Conservation (phyloP, 2,329 filamentous ascomycete genomes). For the Claviceps monticola region DNA sequence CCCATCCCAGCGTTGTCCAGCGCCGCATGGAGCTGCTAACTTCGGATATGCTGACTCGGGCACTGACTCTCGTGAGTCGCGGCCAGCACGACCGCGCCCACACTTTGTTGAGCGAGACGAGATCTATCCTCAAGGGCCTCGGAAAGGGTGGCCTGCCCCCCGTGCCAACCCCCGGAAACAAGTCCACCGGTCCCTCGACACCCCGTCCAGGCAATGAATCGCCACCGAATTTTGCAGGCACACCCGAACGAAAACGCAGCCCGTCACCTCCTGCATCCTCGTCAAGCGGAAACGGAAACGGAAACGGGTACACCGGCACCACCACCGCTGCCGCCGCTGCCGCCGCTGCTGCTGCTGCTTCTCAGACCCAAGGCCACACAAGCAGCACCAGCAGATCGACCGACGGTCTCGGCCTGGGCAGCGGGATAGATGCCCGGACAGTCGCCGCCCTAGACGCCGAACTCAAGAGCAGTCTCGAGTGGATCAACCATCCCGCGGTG, state of each 20-base stretch:
- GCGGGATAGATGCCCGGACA: constrained; percentile 70
- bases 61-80: constrained; percentile 77
- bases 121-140: constrained; percentile 88
- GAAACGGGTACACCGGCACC: constrained; percentile 17
- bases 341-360: no score
- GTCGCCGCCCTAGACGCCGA: constrained; percentile 84
- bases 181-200: constrained; percentile 31
- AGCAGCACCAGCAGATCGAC: constrained; percentile 38
- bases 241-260: constrained; percentile 40
- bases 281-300: constrained; percentile 7
- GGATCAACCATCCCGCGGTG: constrained; percentile 93
- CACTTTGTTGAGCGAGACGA: constrained; percentile 82
- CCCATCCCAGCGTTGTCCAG: constrained; percentile 89
- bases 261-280: constrained; percentile 39
- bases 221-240: constrained; percentile 29
- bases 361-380: constrained; percentile 11
- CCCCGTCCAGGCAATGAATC: constrained; percentile 31
- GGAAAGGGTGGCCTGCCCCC: constrained; percentile 91
- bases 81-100: constrained; percentile 90
- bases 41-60: constrained; percentile 92
- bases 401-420: constrained; percentile 44
- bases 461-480: constrained; percentile 80
- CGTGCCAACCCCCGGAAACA: constrained; percentile 48
- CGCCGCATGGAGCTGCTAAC: constrained; percentile 94
- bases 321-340: constrained; percentile 9